These are phyloP conservation scores for Neltuma alba DNA, from an alignment of 306 rosid genomes.

Conservation along the genomic window DNA sequence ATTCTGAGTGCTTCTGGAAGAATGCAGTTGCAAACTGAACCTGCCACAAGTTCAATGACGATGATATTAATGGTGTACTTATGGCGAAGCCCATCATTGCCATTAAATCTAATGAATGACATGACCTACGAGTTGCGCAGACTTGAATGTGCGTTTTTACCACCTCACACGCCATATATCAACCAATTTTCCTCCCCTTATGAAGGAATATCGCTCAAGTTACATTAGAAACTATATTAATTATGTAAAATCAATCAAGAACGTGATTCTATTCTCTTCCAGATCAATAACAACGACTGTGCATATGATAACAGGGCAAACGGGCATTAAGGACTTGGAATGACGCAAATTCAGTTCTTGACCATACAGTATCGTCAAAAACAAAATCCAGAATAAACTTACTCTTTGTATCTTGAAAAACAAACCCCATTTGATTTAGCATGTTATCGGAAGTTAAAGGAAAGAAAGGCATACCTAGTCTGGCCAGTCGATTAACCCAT, in stretches of 20 bases:
- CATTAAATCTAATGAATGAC: background rate
- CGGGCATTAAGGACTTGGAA: background rate
- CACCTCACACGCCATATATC: background rate
- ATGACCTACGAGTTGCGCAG: background rate
- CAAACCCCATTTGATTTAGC: conserved; percentile 12
- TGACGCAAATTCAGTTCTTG: background rate
- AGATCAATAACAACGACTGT: background rate
- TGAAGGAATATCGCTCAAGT: background rate
- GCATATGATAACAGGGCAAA: background rate
- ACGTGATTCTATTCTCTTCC: background rate
- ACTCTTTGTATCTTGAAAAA: background rate
- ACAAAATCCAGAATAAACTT: background rate
- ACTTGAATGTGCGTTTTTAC: background rate
- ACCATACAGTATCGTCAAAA: background rate
- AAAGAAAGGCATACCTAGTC: conserved; percentile 65
- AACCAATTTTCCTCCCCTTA: background rate
- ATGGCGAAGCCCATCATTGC: conserved; percentile 16
- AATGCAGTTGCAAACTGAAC: conserved; percentile 87
- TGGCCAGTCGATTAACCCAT: conserved; percentile 96
- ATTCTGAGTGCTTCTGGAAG: conserved; percentile 83
- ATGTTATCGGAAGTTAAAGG: conserved; percentile 26
- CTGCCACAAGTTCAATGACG: conserved; percentile 44
- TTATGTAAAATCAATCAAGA: background rate
- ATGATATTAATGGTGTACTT: background rate
- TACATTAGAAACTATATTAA: background rate